These are phyloP conservation scores for Fusarium cicatricum DNA, from an alignment of 2,329 filamentous ascomycete genomes.

Conservation along the genomic window DNA sequence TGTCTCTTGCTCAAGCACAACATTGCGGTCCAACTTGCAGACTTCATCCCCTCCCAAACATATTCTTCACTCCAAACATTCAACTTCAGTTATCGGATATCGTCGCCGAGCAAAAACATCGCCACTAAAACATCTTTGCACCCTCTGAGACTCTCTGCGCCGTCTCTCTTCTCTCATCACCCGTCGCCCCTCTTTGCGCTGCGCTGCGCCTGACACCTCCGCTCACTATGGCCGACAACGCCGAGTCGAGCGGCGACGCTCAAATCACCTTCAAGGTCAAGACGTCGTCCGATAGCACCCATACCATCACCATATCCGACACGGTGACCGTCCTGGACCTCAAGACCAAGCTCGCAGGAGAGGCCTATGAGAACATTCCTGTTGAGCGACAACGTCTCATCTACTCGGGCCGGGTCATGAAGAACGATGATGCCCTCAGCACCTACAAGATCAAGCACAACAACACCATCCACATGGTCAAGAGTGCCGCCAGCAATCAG, in stretches of 20 bases:
- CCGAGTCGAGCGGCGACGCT: slow-evolving; percentile 68
- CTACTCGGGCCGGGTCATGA: slow-evolving; percentile 96
- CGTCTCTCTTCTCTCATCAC: slow-evolving; percentile 3
- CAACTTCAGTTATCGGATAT: too few relatives aligned
- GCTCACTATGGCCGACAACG: slow-evolving; percentile 70
- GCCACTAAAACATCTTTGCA: background rate
- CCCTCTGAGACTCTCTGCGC: slow-evolving; percentile 13
- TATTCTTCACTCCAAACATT: too few relatives aligned
- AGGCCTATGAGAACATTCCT: slow-evolving; percentile 87
- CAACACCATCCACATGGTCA: slow-evolving; percentile 96
- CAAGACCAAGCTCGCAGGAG: slow-evolving; percentile 84
- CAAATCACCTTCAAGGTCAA: slow-evolving; percentile 97
- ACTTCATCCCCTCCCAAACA: background rate
- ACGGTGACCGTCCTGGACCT: slow-evolving; percentile 83
- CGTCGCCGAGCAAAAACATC: too few relatives aligned
- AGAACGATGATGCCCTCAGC: slow-evolving; percentile 86
- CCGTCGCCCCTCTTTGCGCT: slow-evolving; percentile 24
- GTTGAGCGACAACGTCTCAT: slow-evolving; percentile 92
- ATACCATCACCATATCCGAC: slow-evolving; percentile 80
- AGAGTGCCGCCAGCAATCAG: slow-evolving; percentile 89
- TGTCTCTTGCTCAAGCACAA: background rate
- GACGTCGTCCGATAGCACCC: slow-evolving; percentile 89
- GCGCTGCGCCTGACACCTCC: slow-evolving; percentile 10
- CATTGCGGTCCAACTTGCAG: background rate
- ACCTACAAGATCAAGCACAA: slow-evolving; percentile 95